Evolutionary conservation across 768 basidiomycete genomes (phyloP).

Genomic region (Xerocomus brunneocitrinus): DNA sequence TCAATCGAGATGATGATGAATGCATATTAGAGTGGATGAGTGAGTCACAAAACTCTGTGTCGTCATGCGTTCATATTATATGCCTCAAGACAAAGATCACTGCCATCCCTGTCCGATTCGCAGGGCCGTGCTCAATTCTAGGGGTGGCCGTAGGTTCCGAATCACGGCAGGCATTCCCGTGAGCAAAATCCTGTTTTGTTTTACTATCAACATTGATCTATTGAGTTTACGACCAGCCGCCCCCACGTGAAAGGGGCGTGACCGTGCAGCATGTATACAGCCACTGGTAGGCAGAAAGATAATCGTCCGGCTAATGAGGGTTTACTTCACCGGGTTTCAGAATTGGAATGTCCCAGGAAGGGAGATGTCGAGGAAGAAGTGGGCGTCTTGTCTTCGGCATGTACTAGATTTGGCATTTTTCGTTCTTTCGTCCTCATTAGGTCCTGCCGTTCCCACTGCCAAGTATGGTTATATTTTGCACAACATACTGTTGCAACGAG

Average conservation of each 20-base stretch:
- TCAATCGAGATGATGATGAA: constrained; percentile 8
- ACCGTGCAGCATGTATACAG: neutral
- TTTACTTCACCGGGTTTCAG: neutral
- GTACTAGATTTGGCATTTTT: neutral
- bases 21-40: constrained; percentile 12
- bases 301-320: neutral
- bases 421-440: neutral
- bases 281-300: neutral
- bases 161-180: neutral
- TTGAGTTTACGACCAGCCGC: neutral
- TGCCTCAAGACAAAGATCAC: neutral
- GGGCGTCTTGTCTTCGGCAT: neutral
- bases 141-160: neutral
- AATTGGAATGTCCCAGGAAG: neutral
- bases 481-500: neutral
- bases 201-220: too few species aligned
- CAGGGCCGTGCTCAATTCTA: neutral
- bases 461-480: neutral
- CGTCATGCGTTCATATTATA: constrained; percentile 15
- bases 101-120: neutral
- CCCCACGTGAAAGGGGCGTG: neutral
- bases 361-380: neutral
- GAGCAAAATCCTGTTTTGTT: neutral
- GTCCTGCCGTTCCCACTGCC: neutral
- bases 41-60: constrained; percentile 7